Base-by-base conservation (phyloP, 192 early-diverging fungal genomes). In the Backusella tuberculispora region DNA sequence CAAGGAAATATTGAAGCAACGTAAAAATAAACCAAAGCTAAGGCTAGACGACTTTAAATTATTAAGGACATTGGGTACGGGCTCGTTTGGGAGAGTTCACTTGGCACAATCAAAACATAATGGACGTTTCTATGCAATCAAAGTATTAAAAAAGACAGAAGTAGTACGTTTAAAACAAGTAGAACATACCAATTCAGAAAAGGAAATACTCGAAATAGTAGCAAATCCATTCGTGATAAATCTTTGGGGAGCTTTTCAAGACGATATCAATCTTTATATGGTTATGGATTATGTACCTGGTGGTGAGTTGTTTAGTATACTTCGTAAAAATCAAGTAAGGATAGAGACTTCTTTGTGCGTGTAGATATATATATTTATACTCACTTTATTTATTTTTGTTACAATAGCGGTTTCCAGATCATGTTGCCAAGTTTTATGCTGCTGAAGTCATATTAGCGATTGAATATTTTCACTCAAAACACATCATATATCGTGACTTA, bases 21-120 rank as follows among this genome's bases (percentile, higher is more conserved):
- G 72, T 10, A 63, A 45, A 34, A 46, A 73, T 26, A 41, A 26
- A 46, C 72, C 72, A 29, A 63, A 63, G 0, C 24, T 73, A 12
- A 73, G 46, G 24, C 7, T 73, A 21, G 63, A 66, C 37, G 72
- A 73, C 19, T 73, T 73, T 6, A 41, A 73, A 34, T 19, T 73
- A 24, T 65, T 73, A 45, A 10, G 72, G 12, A 64, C 68, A 24
- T 17, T 90, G 92, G 97, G 97, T 26, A 99, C 97, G 3, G 97
- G 97, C 24, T 97, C 97, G 29, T 99, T 99, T 85, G 97, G 96
- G 0, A 85, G 97, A 46, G 97, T 99, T 17, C 96, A 95, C 78
- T 86, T 99, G 41, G 88, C 93, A 37, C 89, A 91, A 74, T 94
- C 90, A 75, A 85, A 81, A 75, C 77, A 84, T 19, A 89, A 87